Percentiles rank a stretch among this genome's conserved stretches.
These are phyloP conservation scores for Leptographium flavum DNA, from an alignment of 2,329 filamentous ascomycete species.

Conservation along the genomic window DNA sequence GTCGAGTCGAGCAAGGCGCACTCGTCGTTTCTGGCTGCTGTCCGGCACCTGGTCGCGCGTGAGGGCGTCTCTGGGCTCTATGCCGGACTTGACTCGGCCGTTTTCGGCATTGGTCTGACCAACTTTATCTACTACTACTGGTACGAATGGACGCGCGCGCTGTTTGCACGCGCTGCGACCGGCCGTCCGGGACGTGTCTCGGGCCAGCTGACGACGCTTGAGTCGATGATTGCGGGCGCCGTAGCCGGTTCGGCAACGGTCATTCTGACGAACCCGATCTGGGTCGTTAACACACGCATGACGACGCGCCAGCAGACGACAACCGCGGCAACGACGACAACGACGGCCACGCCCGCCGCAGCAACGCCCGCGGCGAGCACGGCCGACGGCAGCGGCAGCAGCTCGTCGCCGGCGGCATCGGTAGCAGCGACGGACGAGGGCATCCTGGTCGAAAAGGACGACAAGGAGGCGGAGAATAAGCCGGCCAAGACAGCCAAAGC, in stretches of 20 bases:
- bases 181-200: constrained; percentile 48
- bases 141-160: constrained; percentile 92
- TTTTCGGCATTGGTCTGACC: constrained; percentile 95
- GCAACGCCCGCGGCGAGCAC: constrained; percentile 4
- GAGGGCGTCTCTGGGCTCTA: constrained; percentile 86
- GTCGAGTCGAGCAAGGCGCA: constrained; percentile 92
- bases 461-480: constrained; percentile 15
- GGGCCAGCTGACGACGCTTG: constrained; percentile 75
- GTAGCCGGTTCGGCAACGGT: constrained; percentile 90
- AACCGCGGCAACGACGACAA: constrained; percentile 14
- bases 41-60: constrained; percentile 75
- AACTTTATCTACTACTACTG: constrained; percentile 99
- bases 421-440: constrained; percentile 6
- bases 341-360: constrained; percentile 16
- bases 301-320: constrained; percentile 66
- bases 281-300: constrained; percentile 98
- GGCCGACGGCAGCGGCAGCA: constrained; percentile 8
- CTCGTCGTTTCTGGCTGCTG: constrained; percentile 68
- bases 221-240: constrained; percentile 91
- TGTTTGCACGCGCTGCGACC: constrained; percentile 67
- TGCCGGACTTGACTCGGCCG: constrained; percentile 78
- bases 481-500: constrained; percentile 4
- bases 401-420: neutral
- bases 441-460: constrained; percentile 11
- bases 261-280: constrained; percentile 94